Percentiles rank a stretch among this genome's conserved stretches.
These are phyloP conservation scores for Penicillium parvum DNA, from an alignment of 495 filamentous ascomycete species.

Conservation along the genomic window DNA sequence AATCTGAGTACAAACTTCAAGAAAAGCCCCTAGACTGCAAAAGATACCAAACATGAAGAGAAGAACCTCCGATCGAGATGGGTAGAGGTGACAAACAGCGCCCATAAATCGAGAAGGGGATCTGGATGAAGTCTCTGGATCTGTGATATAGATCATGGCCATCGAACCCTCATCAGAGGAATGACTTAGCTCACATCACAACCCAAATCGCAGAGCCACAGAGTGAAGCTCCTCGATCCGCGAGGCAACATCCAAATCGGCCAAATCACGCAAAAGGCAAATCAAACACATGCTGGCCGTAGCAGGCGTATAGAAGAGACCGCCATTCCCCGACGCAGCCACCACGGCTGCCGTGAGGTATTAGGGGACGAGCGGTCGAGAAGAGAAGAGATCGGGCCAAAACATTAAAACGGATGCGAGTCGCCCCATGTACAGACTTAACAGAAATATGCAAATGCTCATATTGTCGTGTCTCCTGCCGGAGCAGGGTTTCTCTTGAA, in stretches of 20 bases:
- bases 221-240: background rate
- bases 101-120: background rate
- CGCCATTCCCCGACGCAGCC: background rate
- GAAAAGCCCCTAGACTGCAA: constrained; percentile 10
- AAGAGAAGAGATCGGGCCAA: constrained; percentile 11
- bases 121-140: background rate
- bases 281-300: background rate
- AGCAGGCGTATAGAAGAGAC: background rate
- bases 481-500: constrained; percentile 27
- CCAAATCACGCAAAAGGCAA: background rate
- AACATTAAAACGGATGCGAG: constrained; percentile 38
- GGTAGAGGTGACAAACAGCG: background rate
- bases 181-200: too few relatives aligned
- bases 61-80: constrained; percentile 1
- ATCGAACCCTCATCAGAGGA: too few relatives aligned
- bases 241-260: background rate
- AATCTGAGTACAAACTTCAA: constrained; percentile 19
- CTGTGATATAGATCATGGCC: background rate
- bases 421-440: constrained; percentile 40
- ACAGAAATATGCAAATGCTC: constrained; percentile 44
- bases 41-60: constrained; percentile 11
- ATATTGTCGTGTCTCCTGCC: constrained; percentile 42
- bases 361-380: background rate
- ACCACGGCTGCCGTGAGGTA: background rate
- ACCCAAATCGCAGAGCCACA: too few relatives aligned